Evolutionary conservation across 768 basidiomycete genomes (phyloP).

Genomic region (Tulasnella sp.): DNA sequence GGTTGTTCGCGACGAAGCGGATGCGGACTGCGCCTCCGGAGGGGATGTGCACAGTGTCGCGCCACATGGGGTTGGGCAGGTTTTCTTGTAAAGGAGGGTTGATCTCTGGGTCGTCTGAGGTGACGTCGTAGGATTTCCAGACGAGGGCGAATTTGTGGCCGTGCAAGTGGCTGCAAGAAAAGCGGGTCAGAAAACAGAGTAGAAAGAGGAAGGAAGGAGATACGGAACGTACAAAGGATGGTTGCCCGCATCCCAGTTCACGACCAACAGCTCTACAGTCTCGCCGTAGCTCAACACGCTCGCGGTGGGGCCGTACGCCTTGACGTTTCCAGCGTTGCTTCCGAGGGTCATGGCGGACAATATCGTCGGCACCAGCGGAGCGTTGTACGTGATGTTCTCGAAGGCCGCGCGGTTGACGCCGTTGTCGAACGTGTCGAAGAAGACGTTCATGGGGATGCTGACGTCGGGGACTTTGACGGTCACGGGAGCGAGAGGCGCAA

Average conservation of each 20-base stretch:
- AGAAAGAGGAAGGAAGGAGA: slow-evolving; percentile 21
- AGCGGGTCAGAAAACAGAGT: slow-evolving; percentile 22
- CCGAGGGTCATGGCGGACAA: slow-evolving; percentile 80
- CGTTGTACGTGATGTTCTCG: slow-evolving; percentile 44
- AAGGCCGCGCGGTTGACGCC: slow-evolving; percentile 81
- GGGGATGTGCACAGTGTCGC: slow-evolving; percentile 85
- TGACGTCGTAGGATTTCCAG: slow-evolving; percentile 68
- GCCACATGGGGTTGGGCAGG: slow-evolving; percentile 85
- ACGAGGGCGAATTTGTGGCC: slow-evolving; percentile 88
- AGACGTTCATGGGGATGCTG: slow-evolving; percentile 69
- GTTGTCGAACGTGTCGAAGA: slow-evolving; percentile 83
- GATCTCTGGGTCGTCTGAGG: slow-evolving; percentile 68
- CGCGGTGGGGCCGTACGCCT: slow-evolving; percentile 74
- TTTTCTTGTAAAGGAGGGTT: slow-evolving; percentile 77
- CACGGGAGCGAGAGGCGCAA: slow-evolving; percentile 64
- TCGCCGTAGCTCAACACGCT: slow-evolving; percentile 73
- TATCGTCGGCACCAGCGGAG: slow-evolving; percentile 67
- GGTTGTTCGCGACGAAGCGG: slow-evolving; percentile 86
- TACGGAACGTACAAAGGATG: slow-evolving; percentile 74
- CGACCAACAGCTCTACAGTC: slow-evolving; percentile 47
- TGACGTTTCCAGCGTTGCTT: slow-evolving; percentile 61
- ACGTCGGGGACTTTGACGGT: slow-evolving; percentile 53
- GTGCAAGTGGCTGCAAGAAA: slow-evolving; percentile 71
- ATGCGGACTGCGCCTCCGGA: slow-evolving; percentile 65
- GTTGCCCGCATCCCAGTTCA: slow-evolving; percentile 56